A percentile compares a stretch with the other conserved stretches of the same genome.
phyloP scores from a whole-genome alignment of 2,329 filamentous ascomycete species.

The Septoria petroselini region DNA sequence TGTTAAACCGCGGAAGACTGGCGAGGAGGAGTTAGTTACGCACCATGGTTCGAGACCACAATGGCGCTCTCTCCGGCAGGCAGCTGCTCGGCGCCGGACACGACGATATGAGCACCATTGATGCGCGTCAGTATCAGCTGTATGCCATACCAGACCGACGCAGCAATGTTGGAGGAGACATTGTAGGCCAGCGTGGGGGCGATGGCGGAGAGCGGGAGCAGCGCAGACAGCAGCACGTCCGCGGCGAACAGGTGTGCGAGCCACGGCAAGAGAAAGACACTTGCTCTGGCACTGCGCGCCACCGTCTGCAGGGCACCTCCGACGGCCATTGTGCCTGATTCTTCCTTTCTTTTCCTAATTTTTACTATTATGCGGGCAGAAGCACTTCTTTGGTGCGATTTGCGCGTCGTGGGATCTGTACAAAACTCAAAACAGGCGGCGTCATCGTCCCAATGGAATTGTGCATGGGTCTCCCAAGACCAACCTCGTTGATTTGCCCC shows the following conservation, averaged over 20 bases:
- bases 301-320: conserved; percentile 30
- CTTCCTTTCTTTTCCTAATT: too few relatives aligned
- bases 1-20: not conserved
- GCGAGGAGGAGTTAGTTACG: not conserved
- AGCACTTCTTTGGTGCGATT: too few relatives aligned
- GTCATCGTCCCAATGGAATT: too few relatives aligned
- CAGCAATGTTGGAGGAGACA: conserved; percentile 55
- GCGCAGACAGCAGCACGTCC: conserved; percentile 46
- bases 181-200: conserved; percentile 53
- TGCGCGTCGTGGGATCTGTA: too few relatives aligned
- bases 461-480: too few relatives aligned
- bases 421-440: too few relatives aligned
- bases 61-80: conserved; percentile 58
- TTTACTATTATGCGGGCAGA: too few relatives aligned
- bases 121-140: conserved; percentile 55
- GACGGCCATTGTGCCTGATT: not conserved
- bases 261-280: conserved; percentile 48
- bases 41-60: conserved; percentile 56
- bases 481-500: too few relatives aligned
- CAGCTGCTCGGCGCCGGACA: conserved; percentile 51
- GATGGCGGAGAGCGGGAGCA: conserved; percentile 36
- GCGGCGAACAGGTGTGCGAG: conserved; percentile 52
- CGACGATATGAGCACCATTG: conserved; percentile 55
- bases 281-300: conserved; percentile 40
- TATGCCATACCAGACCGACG: conserved; percentile 56